Conservation (phyloP, 1,284 basidiomycete genomes). For the Ustilago xerochloae region DNA sequence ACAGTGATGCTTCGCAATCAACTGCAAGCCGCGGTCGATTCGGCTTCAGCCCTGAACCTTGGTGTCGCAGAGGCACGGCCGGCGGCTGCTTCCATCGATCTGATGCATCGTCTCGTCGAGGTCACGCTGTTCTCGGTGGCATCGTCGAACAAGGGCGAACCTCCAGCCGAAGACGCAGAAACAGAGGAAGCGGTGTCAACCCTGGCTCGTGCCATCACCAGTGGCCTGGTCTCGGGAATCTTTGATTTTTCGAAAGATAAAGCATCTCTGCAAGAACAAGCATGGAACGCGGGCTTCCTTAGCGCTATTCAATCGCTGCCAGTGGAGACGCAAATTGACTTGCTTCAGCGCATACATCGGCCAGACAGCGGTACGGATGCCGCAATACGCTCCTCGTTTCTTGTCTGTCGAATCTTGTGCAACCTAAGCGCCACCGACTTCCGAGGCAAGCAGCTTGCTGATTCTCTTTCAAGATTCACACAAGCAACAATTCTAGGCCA, state of each 20-base stretch:
- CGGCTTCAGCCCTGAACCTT: too few species aligned
- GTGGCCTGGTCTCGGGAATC: background rate
- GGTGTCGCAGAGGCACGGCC: too few species aligned
- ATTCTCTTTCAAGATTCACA: background rate
- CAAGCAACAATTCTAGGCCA: background rate
- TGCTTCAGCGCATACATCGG: slow-evolving; percentile 3
- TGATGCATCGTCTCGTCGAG: slow-evolving; percentile 21
- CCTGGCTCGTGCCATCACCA: slow-evolving; percentile 10
- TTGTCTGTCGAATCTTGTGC: slow-evolving; percentile 9
- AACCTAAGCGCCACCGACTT: background rate
- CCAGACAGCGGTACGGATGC: background rate
- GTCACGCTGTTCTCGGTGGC: slow-evolving; percentile 11
- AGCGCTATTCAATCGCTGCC: background rate
- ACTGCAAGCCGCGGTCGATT: slow-evolving; percentile 20
- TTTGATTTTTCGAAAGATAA: slow-evolving; percentile 4
- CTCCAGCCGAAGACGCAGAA: background rate
- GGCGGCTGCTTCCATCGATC: background rate
- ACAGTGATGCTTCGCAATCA: slow-evolving; percentile 20
- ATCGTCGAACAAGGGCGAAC: background rate
- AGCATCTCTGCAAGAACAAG: background rate
- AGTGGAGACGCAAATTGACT: background rate
- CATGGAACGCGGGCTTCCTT: background rate
- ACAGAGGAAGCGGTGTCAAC: background rate
- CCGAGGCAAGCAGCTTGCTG: background rate
- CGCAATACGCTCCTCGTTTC: background rate